phyloP scores from a whole-genome alignment of 1,284 basidiomycete species.

The Cutaneotrichosporon spelunceum region DNA sequence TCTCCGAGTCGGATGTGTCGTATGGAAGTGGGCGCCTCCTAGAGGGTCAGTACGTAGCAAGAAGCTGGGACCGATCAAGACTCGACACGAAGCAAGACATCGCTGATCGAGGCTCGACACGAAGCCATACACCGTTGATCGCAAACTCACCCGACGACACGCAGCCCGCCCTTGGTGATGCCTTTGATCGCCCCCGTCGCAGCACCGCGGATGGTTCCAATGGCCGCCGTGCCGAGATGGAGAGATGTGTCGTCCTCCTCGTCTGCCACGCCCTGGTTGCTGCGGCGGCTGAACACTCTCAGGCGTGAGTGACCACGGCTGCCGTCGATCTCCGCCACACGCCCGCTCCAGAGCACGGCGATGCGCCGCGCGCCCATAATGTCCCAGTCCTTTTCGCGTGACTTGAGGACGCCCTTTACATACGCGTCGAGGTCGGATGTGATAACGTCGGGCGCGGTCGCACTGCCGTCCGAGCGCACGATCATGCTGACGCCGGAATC shows the following conservation, averaged over 20 bases:
- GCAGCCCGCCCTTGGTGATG: constrained; percentile 37
- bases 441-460: constrained; percentile 44
- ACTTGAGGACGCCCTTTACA: constrained; percentile 40
- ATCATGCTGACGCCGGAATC: constrained; percentile 38
- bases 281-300: constrained; percentile 13
- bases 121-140: background rate
- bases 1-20: constrained; percentile 46
- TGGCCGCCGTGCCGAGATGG: constrained; percentile 7
- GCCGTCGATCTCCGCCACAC: constrained; percentile 18
- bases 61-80: background rate
- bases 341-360: constrained; percentile 43
- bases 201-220: constrained; percentile 14
- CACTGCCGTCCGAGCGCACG: constrained; percentile 37
- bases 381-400: constrained; percentile 45
- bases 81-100: too few species aligned
- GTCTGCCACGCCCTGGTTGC: constrained; percentile 3
- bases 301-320: background rate
- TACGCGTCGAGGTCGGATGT: constrained; percentile 46
- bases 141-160: constrained; percentile 35
- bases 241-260: constrained; percentile 14
- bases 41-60: background rate
- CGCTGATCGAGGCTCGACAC: background rate
- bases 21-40: constrained; percentile 15
- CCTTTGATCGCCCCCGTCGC: constrained; percentile 34
- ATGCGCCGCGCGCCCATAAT: constrained; percentile 43